These are phyloP conservation scores for Podosphaera xanthii DNA, from an alignment of 2,329 filamentous ascomycete species.

Conservation along the genomic window DNA sequence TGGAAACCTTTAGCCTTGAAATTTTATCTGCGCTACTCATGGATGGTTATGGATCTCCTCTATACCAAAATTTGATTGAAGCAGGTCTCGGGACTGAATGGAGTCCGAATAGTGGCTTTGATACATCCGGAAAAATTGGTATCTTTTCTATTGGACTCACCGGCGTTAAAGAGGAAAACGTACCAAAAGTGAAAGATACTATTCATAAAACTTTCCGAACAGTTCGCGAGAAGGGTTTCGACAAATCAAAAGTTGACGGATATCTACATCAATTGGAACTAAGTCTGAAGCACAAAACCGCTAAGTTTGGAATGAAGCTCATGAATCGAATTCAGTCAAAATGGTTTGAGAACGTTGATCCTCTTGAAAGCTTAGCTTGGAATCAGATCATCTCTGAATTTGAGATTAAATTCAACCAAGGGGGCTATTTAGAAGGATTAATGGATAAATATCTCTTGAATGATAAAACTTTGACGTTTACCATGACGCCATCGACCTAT, in stretches of 20 bases:
- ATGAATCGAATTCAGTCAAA: slow-evolving; percentile 72
- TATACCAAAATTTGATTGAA: slow-evolving; percentile 78
- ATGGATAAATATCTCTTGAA: slow-evolving; percentile 80
- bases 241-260: slow-evolving; percentile 74
- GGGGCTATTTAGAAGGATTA: slow-evolving; percentile 61
- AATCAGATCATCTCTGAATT: slow-evolving; percentile 73
- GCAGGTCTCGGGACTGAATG: slow-evolving; percentile 78
- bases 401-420: slow-evolving; percentile 50
- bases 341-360: slow-evolving; percentile 91
- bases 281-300: slow-evolving; percentile 86
- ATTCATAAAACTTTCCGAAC: slow-evolving; percentile 52
- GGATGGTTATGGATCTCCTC: slow-evolving; percentile 83
- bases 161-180: slow-evolving; percentile 64
- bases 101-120: slow-evolving; percentile 84
- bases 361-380: slow-evolving; percentile 78
- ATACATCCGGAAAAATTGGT: slow-evolving; percentile 50
- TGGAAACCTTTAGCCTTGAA: slow-evolving; percentile 73
- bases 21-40: slow-evolving; percentile 66
- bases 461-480: slow-evolving; percentile 72
- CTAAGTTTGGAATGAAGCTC: slow-evolving; percentile 78
- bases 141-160: slow-evolving; percentile 82
- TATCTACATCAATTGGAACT: slow-evolving; percentile 86
- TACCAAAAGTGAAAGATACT: slow-evolving; percentile 51
- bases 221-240: slow-evolving; percentile 55
- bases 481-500: slow-evolving; percentile 65